Evolutionary conservation across 108 stramenopile species (phyloP).

Genomic region (Fistulifera solaris): DNA sequence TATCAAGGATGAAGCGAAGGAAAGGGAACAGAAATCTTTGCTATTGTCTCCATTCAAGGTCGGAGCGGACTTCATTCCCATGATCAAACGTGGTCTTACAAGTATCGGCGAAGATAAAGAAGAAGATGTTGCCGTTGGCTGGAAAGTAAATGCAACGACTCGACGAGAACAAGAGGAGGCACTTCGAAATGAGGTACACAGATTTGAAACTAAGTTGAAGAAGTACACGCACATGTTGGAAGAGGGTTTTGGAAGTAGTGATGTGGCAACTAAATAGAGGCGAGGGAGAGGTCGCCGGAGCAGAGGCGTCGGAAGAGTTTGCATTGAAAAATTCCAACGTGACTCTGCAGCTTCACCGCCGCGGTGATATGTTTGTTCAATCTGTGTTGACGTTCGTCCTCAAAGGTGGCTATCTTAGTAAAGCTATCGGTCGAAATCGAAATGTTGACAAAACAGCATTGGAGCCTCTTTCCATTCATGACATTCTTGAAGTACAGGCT

Average conservation of each 20-base stretch:
- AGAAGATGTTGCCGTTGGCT: slow-evolving; percentile 64
- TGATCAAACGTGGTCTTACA: slow-evolving; percentile 63
- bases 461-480: slow-evolving; percentile 77
- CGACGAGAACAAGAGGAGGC: slow-evolving; percentile 77
- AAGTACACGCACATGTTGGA: slow-evolving; percentile 58
- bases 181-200: slow-evolving; percentile 71
- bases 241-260: slow-evolving; percentile 76
- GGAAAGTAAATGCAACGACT: slow-evolving; percentile 70
- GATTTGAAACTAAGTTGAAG: slow-evolving; percentile 64
- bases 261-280: slow-evolving; percentile 79
- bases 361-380: slow-evolving; percentile 72
- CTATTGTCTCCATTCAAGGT: slow-evolving; percentile 5
- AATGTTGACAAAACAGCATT: slow-evolving; percentile 62
- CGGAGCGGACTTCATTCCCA: slow-evolving; percentile 56
- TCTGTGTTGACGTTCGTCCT: slow-evolving; percentile 67
- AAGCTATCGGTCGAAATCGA: slow-evolving; percentile 72
- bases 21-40: neutral
- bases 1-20: slow-evolving; percentile 7
- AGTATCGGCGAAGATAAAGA: slow-evolving; percentile 34
- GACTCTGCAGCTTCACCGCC: slow-evolving; percentile 65
- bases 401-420: slow-evolving; percentile 81
- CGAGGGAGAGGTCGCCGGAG: slow-evolving; percentile 43
- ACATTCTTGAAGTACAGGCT: slow-evolving; percentile 79
- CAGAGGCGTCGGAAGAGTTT: slow-evolving; percentile 57
- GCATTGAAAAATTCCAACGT: slow-evolving; percentile 74